phyloP scores from a whole-genome alignment of 1,284 basidiomycete genomes.

The Leccinum olivaceoglutinosum region DNA sequence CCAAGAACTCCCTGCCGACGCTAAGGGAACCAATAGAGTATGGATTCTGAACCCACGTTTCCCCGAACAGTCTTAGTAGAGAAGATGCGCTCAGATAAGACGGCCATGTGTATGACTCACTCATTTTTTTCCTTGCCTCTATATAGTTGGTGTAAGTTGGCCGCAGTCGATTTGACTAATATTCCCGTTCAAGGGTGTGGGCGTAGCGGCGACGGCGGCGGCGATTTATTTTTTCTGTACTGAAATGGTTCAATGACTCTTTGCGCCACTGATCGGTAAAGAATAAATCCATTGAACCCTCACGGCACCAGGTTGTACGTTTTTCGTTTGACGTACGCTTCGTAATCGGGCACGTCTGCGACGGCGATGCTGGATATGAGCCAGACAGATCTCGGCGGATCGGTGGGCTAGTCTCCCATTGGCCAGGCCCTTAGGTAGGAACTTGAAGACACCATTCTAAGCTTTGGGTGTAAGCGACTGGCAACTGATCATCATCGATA shows the following conservation, averaged over 20 bases:
- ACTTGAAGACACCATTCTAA: neutral
- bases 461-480: neutral
- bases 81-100: neutral
- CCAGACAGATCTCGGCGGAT: neutral
- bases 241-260: neutral
- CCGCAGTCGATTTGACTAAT: neutral
- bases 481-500: neutral
- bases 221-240: neutral
- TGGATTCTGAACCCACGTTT: neutral
- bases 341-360: slow-evolving; percentile 3
- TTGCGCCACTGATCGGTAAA: slow-evolving; percentile 6
- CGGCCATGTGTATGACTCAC: neutral
- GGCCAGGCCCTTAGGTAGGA: neutral
- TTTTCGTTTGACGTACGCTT: neutral
- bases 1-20: neutral
- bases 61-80: neutral
- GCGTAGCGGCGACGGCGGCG: slow-evolving; percentile 2
- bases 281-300: slow-evolving; percentile 1
- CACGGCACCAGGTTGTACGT: neutral
- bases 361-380: slow-evolving; percentile 8
- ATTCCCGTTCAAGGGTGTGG: slow-evolving; percentile 6
- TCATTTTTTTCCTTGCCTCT: neutral
- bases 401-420: neutral
- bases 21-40: slow-evolving; percentile 2
- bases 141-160: neutral